Base-by-base conservation (phyloP, 202 grass and related monocot species). In the Schoenoplectus triqueter region DNA sequence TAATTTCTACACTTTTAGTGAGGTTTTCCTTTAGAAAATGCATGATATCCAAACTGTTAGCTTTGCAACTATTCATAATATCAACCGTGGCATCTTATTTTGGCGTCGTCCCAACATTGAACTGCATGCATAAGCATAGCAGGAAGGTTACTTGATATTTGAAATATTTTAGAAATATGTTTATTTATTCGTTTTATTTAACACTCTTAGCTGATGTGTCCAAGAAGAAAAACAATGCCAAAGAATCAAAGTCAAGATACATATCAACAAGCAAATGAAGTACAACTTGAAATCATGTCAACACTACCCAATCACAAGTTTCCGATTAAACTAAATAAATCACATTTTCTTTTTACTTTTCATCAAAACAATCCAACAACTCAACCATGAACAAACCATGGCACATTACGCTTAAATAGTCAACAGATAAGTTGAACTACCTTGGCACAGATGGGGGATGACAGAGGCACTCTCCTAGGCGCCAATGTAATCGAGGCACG, bases 361-460 rank as follows among this genome's bases (percentile, higher is more conserved):
- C 31, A 31, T 31, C 0, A 46, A 64, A 0, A 66, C 50, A 20
- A 31, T n/a, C 19, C 60, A 31, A 31, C 31, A 31, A 31, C 64
- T 46, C 60, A 46, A 65, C 55, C 59, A 5, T 64, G 60, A 50
- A 31, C 31, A 31, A 31, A 31, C 31, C 65, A 64, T 14, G 73
- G 21, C 52, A 78, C 74, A 78, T 78, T 78, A 31, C 6, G 5
- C 13, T 78, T 5, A 57, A 52, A 6, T 59, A 4, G n/a, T 56
- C 3, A 66, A n/a, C 39, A 15, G 10, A 21, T 19, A 0, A 7
- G 18, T 67, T 51, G 0, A 31, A 83, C 48, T 57, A 83, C 81
- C 81, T 83, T 83, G n/a, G 64, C 81, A 83, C 81, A 83, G 54
- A 83, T 46, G 61, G 66, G 60, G 6, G 45, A 66, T 39, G 18